Base-by-base conservation (phyloP, 257 asterid genomes). In the Jaltomata sinuosa region DNA sequence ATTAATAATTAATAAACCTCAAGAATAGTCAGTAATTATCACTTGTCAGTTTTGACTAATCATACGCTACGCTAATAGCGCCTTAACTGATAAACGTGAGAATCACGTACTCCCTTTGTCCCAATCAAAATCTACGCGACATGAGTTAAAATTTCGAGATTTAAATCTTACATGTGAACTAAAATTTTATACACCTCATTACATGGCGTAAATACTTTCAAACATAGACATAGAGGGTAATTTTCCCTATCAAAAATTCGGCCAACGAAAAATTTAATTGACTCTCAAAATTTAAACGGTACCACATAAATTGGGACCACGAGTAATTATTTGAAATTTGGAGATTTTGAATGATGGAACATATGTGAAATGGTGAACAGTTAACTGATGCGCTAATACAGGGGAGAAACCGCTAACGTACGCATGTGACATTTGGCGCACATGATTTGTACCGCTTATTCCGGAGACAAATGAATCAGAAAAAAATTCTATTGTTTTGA, bases 401-500 rank as follows among this genome's bases (percentile, higher is more conserved):
- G 32, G 32, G 19, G 27, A 74, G 34, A 81, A 87, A 55, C 31
- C 38, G 89, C 89, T 85, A 74, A 74, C 32, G 14, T 74, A 45
- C 38, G 57, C 80, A 25, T 42, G 62, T 47, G 27, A 47, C 31
- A 25, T 76, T 15, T 4, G 61, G 32, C 4, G 10, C 61, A 27
- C 61, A 76, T 76, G 81, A 76, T 25, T 47, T 14, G 53, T 47
- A 47, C 81, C 81, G 61, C 22, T 47, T 47, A 76, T 47, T 76
- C 81, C 81, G 81, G 81, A 15, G 61, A 76, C 61, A 76, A 76
- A 76, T 47, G 61, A 76, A 47, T 47, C 40, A 45, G 54, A 25
- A 27, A 21, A 76, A 65, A 81, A 59, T 38, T 81, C 47, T 12
- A 38, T 25, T n/a, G 47, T 22, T 79, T 79, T 53, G 57, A 54